Conservation (phyloP, 805 yeast genomes). For the Phaffomyces thermotolerans region DNA sequence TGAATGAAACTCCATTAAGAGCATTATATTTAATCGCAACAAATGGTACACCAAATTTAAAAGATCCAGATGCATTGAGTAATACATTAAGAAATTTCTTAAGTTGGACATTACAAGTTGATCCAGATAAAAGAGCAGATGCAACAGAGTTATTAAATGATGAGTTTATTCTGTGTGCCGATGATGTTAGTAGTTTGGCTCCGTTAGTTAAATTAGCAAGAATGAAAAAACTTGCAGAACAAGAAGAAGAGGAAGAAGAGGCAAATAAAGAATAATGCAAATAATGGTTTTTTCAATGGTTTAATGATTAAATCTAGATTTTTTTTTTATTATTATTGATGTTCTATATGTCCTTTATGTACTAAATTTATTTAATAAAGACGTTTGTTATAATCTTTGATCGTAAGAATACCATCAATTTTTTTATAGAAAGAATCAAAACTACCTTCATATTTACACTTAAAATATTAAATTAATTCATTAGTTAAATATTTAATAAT, state of each 20-base stretch:
- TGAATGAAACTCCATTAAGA: constrained; percentile 91
- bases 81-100: constrained; percentile 61
- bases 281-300: neutral
- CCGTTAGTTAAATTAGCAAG: constrained; percentile 72
- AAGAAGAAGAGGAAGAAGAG: constrained; percentile 29
- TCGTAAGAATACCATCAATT: too few species aligned
- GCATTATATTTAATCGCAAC: constrained; percentile 93
- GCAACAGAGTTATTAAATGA: constrained; percentile 67
- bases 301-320: neutral
- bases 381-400: neutral
- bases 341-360: neutral
- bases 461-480: neutral
- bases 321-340: neutral
- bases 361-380: neutral
- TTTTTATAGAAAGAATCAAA: too few species aligned
- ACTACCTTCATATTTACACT: too few species aligned
- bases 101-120: constrained; percentile 73
- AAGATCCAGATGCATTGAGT: constrained; percentile 78
- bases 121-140: constrained; percentile 71
- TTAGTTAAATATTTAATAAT: neutral
- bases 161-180: constrained; percentile 56
- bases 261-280: neutral
- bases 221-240: constrained; percentile 47
- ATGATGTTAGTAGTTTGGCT: constrained; percentile 52
- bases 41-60: constrained; percentile 90